Conservation (phyloP, 2,329 filamentous ascomycete genomes). For the Botrytis cinerea region DNA sequence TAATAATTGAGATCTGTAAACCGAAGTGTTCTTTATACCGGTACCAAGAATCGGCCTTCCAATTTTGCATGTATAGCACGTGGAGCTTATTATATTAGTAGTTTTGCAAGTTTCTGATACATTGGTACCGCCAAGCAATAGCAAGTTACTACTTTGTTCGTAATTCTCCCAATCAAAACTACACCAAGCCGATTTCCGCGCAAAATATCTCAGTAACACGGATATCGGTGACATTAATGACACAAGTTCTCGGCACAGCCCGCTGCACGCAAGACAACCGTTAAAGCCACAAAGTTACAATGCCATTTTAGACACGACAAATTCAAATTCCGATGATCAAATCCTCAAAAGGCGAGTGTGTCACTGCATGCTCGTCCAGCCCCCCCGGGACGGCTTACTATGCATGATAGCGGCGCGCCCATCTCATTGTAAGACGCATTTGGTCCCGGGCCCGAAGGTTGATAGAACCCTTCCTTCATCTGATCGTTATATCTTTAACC, state of each 20-base stretch:
- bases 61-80: neutral
- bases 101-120: neutral
- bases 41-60: conserved; percentile 1
- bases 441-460: conserved; percentile 17
- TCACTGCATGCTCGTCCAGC: conserved; percentile 12
- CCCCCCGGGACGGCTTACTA: conserved; percentile 17
- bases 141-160: conserved; percentile 9
- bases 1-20: neutral
- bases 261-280: conserved; percentile 19
- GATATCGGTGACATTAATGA: conserved; percentile 1
- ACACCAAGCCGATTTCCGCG: conserved; percentile 4
- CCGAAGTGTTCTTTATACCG: neutral
- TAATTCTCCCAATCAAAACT: conserved; percentile 18
- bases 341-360: conserved; percentile 8
- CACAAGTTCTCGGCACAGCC: conserved; percentile 16
- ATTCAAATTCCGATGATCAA: conserved; percentile 2
- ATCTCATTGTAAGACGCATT: conserved; percentile 11
- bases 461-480: conserved; percentile 19
- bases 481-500: conserved; percentile 19
- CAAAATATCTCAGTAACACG: conserved; percentile 13
- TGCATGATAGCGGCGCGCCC: neutral
- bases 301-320: conserved; percentile 12
- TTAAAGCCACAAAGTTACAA: conserved; percentile 14
- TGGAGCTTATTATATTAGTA: conserved; percentile 5
- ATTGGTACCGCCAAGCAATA: conserved; percentile 1